Conservation (phyloP, 2,329 filamentous ascomycete species). For the Aspergillus thermomutatus region DNA sequence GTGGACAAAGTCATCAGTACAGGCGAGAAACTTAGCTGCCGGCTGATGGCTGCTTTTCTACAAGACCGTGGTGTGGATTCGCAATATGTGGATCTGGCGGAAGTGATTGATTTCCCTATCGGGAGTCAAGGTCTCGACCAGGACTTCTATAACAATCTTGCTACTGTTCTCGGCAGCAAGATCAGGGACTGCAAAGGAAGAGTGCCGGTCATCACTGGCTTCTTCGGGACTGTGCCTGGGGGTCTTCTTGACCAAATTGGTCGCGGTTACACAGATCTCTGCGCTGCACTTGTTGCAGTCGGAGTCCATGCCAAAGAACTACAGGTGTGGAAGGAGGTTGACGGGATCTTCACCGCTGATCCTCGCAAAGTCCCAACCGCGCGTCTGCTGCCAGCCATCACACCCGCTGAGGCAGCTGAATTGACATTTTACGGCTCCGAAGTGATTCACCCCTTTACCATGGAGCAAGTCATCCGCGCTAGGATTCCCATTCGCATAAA, state of each 20-base stretch:
- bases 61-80: conserved; percentile 78
- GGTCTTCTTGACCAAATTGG: conserved; percentile 89
- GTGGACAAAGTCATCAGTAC: conserved; percentile 90
- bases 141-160: conserved; percentile 66
- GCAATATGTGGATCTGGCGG: conserved; percentile 85
- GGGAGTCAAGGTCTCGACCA: conserved; percentile 58
- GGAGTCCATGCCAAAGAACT: conserved; percentile 83
- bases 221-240: conserved; percentile 90
- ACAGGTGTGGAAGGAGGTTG: conserved; percentile 98
- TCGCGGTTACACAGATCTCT: conserved; percentile 93
- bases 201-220: conserved; percentile 82
- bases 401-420: conserved; percentile 90
- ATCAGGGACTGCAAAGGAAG: conserved; percentile 63
- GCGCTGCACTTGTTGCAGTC: conserved; percentile 86
- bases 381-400: conserved; percentile 82
- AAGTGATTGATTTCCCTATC: conserved; percentile 66
- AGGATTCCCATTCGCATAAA: conserved; percentile 67
- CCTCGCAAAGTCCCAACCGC: conserved; percentile 89
- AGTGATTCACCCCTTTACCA: conserved; percentile 97
- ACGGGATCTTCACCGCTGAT: conserved; percentile 87
- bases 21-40: conserved; percentile 92
- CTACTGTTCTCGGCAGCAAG: conserved; percentile 60
- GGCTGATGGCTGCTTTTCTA: conserved; percentile 81
- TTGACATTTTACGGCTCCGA: conserved; percentile 93
- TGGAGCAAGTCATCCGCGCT: conserved; percentile 79